Conservation (phyloP, 192 early-diverging fungal species). For the Glomus cerebriforme region DNA sequence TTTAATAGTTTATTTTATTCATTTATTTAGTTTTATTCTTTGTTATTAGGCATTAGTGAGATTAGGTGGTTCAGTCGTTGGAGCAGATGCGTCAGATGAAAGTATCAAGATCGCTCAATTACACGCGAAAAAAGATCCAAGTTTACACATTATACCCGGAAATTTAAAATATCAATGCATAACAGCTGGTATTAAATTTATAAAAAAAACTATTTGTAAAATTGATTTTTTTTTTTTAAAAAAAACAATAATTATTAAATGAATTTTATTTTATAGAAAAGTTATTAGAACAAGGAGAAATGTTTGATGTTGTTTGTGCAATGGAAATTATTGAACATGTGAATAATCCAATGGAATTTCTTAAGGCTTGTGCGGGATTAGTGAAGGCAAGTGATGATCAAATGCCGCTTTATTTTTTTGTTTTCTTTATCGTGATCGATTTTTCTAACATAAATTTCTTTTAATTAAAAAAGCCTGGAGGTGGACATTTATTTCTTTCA, state of each 20-base stretch:
- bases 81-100: slow-evolving; percentile 84
- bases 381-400: slow-evolving; percentile 53
- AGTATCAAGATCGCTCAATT: slow-evolving; percentile 78
- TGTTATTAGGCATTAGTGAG: slow-evolving; percentile 67
- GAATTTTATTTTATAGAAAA: slow-evolving; percentile 52
- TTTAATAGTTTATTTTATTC: not conserved
- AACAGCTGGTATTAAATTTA: slow-evolving; percentile 57
- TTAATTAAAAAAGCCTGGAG: slow-evolving; percentile 50
- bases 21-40: not conserved
- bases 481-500: slow-evolving; percentile 76
- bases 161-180: slow-evolving; percentile 63
- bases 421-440: not conserved
- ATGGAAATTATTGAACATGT: slow-evolving; percentile 97
- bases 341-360: slow-evolving; percentile 67
- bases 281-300: slow-evolving; percentile 46
- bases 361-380: slow-evolving; percentile 64
- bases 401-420: not conserved
- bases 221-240: not conserved
- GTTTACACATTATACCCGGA: slow-evolving; percentile 56
- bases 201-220: not conserved
- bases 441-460: not conserved
- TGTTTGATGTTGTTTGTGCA: slow-evolving; percentile 81
- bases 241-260: too few relatives aligned
- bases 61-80: slow-evolving; percentile 71
- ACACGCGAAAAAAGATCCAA: slow-evolving; percentile 73